Evolutionary conservation across 768 basidiomycete species (phyloP).

Genomic region (Agaricus bisporus): DNA sequence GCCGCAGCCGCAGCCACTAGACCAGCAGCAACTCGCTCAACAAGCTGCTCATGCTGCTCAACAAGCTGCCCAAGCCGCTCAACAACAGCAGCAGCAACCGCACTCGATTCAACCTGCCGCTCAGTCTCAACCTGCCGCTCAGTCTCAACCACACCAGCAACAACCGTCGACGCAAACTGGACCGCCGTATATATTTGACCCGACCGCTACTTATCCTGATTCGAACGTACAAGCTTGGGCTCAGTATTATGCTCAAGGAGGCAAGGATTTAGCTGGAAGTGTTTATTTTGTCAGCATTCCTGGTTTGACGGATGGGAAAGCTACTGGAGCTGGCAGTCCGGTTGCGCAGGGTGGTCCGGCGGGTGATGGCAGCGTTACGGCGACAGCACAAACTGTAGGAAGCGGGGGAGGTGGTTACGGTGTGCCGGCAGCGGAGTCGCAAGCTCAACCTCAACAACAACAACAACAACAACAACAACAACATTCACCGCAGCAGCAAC

Average conservation of each 20-base stretch:
- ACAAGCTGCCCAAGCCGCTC: slow-evolving; percentile 2
- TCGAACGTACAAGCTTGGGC: slow-evolving; percentile 85
- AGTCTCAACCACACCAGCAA: slow-evolving; percentile 13
- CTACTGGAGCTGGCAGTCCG: slow-evolving; percentile 8
- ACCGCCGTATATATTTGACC: slow-evolving; percentile 57
- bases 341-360: too few relatives aligned
- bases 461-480: slow-evolving; percentile 15
- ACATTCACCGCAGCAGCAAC: neutral
- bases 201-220: slow-evolving; percentile 63
- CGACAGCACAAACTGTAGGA: slow-evolving; percentile 12
- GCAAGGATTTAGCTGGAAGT: slow-evolving; percentile 63
- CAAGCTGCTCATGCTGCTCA: slow-evolving; percentile 18
- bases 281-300: slow-evolving; percentile 81
- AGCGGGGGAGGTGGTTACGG: slow-evolving; percentile 6
- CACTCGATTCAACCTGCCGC: slow-evolving; percentile 8
- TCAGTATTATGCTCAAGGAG: slow-evolving; percentile 78
- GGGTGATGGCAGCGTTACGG: slow-evolving; percentile 4
- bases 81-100: too few relatives aligned
- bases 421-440: slow-evolving; percentile 9
- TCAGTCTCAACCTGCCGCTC: slow-evolving; percentile 1
- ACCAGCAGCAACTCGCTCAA: slow-evolving; percentile 11
- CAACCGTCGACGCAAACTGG: slow-evolving; percentile 23
- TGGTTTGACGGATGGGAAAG: slow-evolving; percentile 50
- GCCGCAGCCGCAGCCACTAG: neutral
- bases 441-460: slow-evolving; percentile 19